Evolutionary conservation across 1,284 basidiomycete species (phyloP), one percentile per base, ranked within the genome.

Genomic region (Hypsizygus ulmarius): DNA sequence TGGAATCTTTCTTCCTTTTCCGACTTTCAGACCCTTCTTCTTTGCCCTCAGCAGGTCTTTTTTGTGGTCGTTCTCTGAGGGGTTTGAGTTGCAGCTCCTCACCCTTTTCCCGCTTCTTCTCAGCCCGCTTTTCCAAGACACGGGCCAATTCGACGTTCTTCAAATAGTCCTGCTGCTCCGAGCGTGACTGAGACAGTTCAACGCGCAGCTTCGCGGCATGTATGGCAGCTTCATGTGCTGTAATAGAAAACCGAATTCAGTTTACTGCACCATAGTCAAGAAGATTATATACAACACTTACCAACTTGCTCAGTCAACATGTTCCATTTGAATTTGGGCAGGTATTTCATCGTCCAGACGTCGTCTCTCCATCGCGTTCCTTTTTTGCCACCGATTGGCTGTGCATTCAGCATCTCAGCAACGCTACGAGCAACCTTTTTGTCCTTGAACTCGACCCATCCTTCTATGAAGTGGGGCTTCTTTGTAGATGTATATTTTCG

Each of bases 271-370:
- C 12, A 33, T 15, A 28, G 16, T 18, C 4, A 12, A 28, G 15
- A 40, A 40, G 8, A 21, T 16, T 39, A n/a, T 14, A 38, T 11
- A 32, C 12, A 37, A 51, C 11, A 79, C 93, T 67, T 64, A 95
- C 95, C 93, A 63, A 99, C 88, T 78, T 98, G 96, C 68, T 98
- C 97, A 9, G 93, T 95, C 52, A 99, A 75, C 95, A 97, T 97
- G 66, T 89, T 87, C 97, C 97, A 99, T 66, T 97, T 98, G 78
- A 98, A 99, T 55, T 86, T 90, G 5, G 93, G 93, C 43, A 99
- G 75, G 64, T 99, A 99, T 66, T 96, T 96, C 93, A 99, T 97
- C 37, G 97, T 98, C 97, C 97, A 99, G 5, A 99, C 84, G 57
- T 99, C 95, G 63, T 99, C 94, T 62, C 92, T 78, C 91, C 93